A percentile compares a stretch with the other conserved stretches of the same genome.
phyloP scores from a whole-genome alignment of 371 early-diverging fungal genomes.

The Haplosporangium sp. region DNA sequence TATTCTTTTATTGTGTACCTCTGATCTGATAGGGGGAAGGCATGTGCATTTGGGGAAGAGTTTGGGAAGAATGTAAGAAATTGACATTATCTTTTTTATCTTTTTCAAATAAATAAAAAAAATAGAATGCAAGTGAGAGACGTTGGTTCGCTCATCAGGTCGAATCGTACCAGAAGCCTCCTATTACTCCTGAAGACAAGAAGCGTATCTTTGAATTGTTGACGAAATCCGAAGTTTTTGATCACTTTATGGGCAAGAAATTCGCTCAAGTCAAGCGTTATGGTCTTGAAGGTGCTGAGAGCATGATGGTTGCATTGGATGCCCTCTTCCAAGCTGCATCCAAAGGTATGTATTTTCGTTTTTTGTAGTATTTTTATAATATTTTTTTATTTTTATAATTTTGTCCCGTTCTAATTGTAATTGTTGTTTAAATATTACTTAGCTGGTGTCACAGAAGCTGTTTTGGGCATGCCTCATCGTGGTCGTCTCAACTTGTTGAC shows the following conservation, averaged over 20 bases:
- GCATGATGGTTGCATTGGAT: conserved; percentile 94
- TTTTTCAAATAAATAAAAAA: background rate
- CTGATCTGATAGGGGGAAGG: too few species aligned
- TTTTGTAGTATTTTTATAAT: background rate
- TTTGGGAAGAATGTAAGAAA: background rate
- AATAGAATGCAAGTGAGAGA: conserved; percentile 82
- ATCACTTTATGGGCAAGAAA: conserved; percentile 95
- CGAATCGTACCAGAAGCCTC: conserved; percentile 78
- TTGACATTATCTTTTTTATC: background rate
- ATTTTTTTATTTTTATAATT: too few species aligned
- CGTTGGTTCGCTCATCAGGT: conserved; percentile 91
- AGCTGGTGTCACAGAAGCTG: conserved; percentile 81
- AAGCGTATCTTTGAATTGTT: conserved; percentile 80
- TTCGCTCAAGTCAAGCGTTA: conserved; percentile 96
- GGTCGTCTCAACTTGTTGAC: conserved; percentile 94
- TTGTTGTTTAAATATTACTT: background rate
- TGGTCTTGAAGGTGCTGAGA: conserved; percentile 97
- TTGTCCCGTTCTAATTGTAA: too few species aligned
- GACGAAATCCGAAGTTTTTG: conserved; percentile 89
- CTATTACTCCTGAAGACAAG: conserved; percentile 71
- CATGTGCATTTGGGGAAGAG: too few species aligned
- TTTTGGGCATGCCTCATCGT: conserved; percentile 97
- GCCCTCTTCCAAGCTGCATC: conserved; percentile 81
- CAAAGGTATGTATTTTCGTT: conserved; percentile 32
- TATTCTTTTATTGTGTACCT: background rate